Percentiles rank a stretch among this genome's conserved stretches.
Conservation (phyloP, 2,329 filamentous ascomycete genomes). For the Alternaria burnsii region DNA sequence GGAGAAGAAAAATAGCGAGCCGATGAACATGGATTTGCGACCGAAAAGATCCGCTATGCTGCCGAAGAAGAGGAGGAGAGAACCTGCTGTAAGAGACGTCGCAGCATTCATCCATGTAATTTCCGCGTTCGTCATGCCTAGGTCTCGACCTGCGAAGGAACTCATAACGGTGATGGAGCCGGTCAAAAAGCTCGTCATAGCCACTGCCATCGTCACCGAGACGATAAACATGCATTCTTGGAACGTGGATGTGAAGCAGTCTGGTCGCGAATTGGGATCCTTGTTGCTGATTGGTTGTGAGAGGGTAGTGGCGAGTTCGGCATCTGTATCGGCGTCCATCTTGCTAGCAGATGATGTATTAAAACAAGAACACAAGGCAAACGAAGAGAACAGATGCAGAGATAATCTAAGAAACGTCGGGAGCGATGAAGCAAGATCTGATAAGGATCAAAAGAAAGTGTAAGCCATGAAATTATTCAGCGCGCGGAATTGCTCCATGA, state of each 20-base stretch:
- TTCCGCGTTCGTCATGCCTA: constrained; percentile 70
- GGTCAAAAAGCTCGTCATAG: constrained; percentile 66
- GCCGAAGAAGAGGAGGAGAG: constrained; percentile 72
- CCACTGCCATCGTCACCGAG: constrained; percentile 72
- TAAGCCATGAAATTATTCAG: constrained; percentile 23
- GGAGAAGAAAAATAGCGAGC: constrained; percentile 67
- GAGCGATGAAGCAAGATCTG: not conserved
- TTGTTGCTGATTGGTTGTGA: constrained; percentile 34
- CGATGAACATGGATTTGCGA: constrained; percentile 67
- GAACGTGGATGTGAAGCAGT: constrained; percentile 68
- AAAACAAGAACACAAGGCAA: not conserved
- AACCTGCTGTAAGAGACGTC: constrained; percentile 68
- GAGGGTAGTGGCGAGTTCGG: constrained; percentile 17
- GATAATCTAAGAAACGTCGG: not conserved
- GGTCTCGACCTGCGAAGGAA: constrained; percentile 65
- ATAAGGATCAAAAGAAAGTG: not conserved
- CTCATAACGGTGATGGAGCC: constrained; percentile 70
- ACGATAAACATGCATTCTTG: constrained; percentile 72
- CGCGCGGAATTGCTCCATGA: constrained; percentile 28
- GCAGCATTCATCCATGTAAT: constrained; percentile 73
- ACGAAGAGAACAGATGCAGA: not conserved
- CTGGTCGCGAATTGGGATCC: constrained; percentile 56
- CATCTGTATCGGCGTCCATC: constrained; percentile 29
- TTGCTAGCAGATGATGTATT: not conserved
- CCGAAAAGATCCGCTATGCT: constrained; percentile 72